These are phyloP conservation scores for Helenozyma rhizophorensis DNA, from an alignment of 805 yeast species.

Conservation along the genomic window DNA sequence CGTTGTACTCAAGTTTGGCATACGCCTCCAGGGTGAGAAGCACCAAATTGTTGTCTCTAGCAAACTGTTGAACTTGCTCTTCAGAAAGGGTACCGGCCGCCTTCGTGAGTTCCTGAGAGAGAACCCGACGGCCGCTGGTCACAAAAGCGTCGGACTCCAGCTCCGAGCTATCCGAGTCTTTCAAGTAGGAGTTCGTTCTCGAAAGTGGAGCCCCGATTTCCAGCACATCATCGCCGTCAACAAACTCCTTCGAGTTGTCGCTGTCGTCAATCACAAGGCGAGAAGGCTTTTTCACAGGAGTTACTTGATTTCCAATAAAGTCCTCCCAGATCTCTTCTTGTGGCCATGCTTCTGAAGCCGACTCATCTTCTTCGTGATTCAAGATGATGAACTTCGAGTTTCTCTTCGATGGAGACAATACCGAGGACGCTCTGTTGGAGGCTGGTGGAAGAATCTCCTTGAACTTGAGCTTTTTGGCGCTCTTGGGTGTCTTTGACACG, in stretches of 20 bases:
- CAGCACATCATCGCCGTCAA: slow-evolving; percentile 6
- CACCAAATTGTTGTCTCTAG: slow-evolving; percentile 28
- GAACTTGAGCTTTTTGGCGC: slow-evolving; percentile 14
- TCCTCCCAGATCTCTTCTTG: slow-evolving; percentile 34
- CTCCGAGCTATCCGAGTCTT: slow-evolving; percentile 27
- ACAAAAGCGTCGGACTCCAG: slow-evolving; percentile 16
- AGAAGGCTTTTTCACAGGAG: slow-evolving; percentile 14
- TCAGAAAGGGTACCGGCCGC: slow-evolving; percentile 13
- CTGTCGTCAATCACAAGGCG: slow-evolving; percentile 13
- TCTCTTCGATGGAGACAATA: slow-evolving; percentile 33
- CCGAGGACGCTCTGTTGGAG: slow-evolving; percentile 20
- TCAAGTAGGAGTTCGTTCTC: slow-evolving; percentile 19
- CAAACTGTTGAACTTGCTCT: slow-evolving; percentile 30
- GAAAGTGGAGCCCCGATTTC: slow-evolving; percentile 7
- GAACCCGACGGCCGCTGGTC: slow-evolving; percentile 8
- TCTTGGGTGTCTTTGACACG: slow-evolving; percentile 8
- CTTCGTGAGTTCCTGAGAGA: slow-evolving; percentile 14
- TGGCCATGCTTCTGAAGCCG: slow-evolving; percentile 12
- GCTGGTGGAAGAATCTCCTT: slow-evolving; percentile 8
- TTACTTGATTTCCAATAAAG: slow-evolving; percentile 21
- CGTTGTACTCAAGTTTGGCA: slow-evolving; percentile 25
- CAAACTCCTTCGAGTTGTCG: slow-evolving; percentile 1
- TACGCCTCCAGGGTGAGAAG: slow-evolving; percentile 29
- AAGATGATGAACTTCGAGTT: slow-evolving; percentile 28
- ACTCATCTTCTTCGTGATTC: slow-evolving; percentile 21